Evolutionary conservation across 1,139 yeast genomes (phyloP), one percentile per base, ranked within the genome.

Genomic region (Yamadazyma oceani): DNA sequence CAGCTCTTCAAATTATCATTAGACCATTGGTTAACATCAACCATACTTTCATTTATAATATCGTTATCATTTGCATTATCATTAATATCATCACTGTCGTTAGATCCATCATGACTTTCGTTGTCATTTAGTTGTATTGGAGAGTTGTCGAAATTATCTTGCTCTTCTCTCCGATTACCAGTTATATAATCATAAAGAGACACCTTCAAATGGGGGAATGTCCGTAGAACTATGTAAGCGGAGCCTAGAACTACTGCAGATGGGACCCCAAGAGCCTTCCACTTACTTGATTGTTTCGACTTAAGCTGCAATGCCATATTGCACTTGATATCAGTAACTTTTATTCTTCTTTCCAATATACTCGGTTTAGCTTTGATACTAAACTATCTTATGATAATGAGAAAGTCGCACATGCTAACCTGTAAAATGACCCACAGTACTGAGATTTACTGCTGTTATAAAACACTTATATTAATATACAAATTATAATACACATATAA

Each of bases 201-300:
- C 8, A 57, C 50, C 39, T 57, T 66, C 34, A 76, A 57, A 47
- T 77, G 83, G 14, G 83, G 82, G 46, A 65, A 78, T 1, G 82
- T 77, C 43, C 66, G 69, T 44, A 76, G 60, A 5, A 75, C 45
- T 14, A 79, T 44, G 32, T 64, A 63, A 0, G 73, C 60, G 3
- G 75, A 73, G 23, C 78, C 78, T 4, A 75, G 44, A 3, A 72
- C 55, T 5, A 67, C 64, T 1, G 70, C 69, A 7, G 74, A 66
- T 1, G 77, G 59, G 11, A 41, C 32, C 10, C 43, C 41, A 7
- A 30, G 21, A 8, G 26, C 12, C 27, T 27, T 41, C 26, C 36
- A 35, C 23, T 22, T 30, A 31, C 38, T 41, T 7, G 40, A 11
- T 26, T 30, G 34, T 8, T 30, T 34, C 5, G 27, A 11, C n/a